phyloP scores from a whole-genome alignment of 73 alveolate species.

The Tetrahymena borealis region DNA sequence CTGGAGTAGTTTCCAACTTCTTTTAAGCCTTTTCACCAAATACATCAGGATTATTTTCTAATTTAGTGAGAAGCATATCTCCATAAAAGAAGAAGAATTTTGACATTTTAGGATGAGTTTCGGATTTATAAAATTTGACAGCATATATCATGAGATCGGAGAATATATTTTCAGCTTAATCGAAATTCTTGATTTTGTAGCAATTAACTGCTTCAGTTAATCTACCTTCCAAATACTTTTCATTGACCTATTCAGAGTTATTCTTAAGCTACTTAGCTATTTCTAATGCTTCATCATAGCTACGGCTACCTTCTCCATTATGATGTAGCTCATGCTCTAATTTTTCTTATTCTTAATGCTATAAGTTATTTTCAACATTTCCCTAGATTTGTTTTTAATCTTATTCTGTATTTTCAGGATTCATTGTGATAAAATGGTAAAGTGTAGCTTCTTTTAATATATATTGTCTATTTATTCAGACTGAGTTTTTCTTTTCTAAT shows the following conservation, averaged over 20 bases:
- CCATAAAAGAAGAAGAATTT: not conserved
- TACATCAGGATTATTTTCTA: not conserved
- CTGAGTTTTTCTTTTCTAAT: too few relatives aligned
- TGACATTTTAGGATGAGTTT: not conserved
- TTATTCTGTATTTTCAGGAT: too few relatives aligned
- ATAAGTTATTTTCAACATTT: not conserved
- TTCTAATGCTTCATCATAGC: not conserved
- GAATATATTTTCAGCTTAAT: not conserved
- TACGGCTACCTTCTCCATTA: not conserved
- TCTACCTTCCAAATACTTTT: not conserved
- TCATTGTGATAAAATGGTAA: too few relatives aligned
- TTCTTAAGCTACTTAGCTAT: not conserved
- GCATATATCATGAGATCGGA: not conserved
- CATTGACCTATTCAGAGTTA: not conserved
- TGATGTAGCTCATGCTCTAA: not conserved
- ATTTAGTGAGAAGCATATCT: not conserved
- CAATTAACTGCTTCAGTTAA: not conserved
- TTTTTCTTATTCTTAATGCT: not conserved
- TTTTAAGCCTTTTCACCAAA: not conserved
- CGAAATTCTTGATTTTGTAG: not conserved
- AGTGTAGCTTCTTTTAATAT: too few relatives aligned
- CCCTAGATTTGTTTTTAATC: not conserved
- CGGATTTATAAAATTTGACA: not conserved
- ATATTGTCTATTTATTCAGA: too few relatives aligned
- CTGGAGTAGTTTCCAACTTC: not conserved